Evolutionary conservation across 1,284 basidiomycete species (phyloP).

Genomic region (Vanrija humicola): DNA sequence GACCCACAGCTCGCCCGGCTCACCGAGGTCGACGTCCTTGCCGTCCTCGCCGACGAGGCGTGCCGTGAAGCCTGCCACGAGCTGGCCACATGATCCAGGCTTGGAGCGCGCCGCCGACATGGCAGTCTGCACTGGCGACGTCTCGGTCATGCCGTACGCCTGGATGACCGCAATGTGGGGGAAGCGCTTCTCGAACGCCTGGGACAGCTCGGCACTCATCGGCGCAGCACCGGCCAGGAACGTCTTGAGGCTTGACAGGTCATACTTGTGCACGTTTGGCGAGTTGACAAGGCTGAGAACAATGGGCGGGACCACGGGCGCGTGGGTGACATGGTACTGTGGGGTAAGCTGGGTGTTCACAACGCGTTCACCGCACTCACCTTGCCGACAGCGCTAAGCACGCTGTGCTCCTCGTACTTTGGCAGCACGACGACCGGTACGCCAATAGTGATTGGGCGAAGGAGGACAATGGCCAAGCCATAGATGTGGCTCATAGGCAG

Average conservation of each 20-base stretch:
- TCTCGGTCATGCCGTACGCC: constrained; percentile 53
- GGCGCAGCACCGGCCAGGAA: constrained; percentile 79
- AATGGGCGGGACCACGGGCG: constrained; percentile 78
- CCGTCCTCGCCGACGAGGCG: constrained; percentile 57
- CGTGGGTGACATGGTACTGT: constrained; percentile 60
- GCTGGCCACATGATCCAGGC: constrained; percentile 64
- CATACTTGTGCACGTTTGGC: constrained; percentile 63
- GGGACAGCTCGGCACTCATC: constrained; percentile 52
- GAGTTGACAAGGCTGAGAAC: constrained; percentile 56
- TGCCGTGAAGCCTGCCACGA: constrained; percentile 74
- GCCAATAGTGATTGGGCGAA: constrained; percentile 60
- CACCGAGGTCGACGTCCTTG: constrained; percentile 53
- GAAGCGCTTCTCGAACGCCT: constrained; percentile 17
- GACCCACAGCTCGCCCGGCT: constrained; percentile 75
- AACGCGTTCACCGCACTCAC: constrained; percentile 33
- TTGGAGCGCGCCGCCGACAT: constrained; percentile 25
- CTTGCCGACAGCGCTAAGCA: constrained; percentile 65
- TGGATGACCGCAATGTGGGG: constrained; percentile 35
- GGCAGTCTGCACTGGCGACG: constrained; percentile 41
- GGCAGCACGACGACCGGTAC: constrained; percentile 64
- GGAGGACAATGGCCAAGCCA: constrained; percentile 49
- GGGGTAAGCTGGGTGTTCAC: not conserved
- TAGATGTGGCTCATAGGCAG: constrained; percentile 19
- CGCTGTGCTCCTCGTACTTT: constrained; percentile 57
- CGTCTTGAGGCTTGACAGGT: constrained; percentile 60